Evolutionary conservation across 176 grass and related monocot species (phyloP), one percentile per base, ranked within the genome.

Genomic region (Poa pratensis): DNA sequence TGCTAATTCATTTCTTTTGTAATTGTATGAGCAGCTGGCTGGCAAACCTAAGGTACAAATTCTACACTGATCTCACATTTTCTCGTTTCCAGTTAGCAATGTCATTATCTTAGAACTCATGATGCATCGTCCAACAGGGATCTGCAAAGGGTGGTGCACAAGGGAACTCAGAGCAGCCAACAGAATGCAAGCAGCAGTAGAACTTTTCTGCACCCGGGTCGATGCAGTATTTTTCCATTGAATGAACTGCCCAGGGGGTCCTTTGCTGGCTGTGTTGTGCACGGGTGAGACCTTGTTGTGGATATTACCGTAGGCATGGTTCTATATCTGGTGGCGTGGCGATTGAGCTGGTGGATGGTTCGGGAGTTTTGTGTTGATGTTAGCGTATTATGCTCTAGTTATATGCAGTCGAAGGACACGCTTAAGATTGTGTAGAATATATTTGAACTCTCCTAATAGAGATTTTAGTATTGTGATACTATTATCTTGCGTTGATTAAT

Each of bases 101-200:
- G 16, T 16, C 3, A 7, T 82, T 14, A 3, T 85, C 59, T 85
- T 49, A 58, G 72, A 75, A 84, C 27, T 85, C 58, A 49, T 71
- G n/a, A 5, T 60, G 14, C 75, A 51, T 71, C 2, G 14, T 69
- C 58, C 26, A 43, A 15, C 82, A 92, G 86, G 35, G 77, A 2
- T n/a, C 88, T 4, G 67, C 78, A 11, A 94, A 97, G 88, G 79
- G 48, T n/a, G 87, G 82, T 5, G 75, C 42, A 7, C 86, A 89
- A 81, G 94, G 89, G n/a, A 49, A 49, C 46, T 49, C 46, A 12
- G 92, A 97, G 5, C 91, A 91, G 69, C 94, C 94, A 46, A 80
- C 94, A 2, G 94, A 97, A 46, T 97, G 94, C 94, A 94, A 97
- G 88, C 94, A 97, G 80, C 94, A 97, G 92, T 97, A 94, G 45